Conservation (phyloP, 306 rosid species). For the Corylus heterophylla region DNA sequence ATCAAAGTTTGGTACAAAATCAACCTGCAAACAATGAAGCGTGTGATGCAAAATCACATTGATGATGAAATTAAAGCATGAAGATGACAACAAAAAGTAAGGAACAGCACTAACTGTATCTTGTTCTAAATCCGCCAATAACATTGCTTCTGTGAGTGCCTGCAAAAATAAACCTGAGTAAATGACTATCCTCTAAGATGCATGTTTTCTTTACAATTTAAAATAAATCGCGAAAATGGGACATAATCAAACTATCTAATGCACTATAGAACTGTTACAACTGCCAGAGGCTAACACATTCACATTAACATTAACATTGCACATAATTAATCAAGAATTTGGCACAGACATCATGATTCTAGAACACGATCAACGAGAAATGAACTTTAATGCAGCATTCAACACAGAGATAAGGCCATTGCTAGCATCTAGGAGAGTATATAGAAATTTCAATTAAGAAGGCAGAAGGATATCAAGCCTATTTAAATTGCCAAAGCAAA, state of each 20-base stretch:
- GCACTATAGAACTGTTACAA: not conserved
- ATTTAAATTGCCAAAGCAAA: not conserved
- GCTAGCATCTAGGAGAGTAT: not conserved
- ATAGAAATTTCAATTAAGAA: not conserved
- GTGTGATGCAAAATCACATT: slow-evolving; percentile 16
- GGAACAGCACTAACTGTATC: slow-evolving; percentile 69
- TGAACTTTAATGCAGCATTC: not conserved
- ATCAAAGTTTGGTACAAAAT: slow-evolving; percentile 90
- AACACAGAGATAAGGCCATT: not conserved
- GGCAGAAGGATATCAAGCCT: not conserved
- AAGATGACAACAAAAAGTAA: slow-evolving; percentile 23
- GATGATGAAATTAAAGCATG: slow-evolving; percentile 9
- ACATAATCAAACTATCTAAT: not conserved
- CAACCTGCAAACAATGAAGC: slow-evolving; percentile 61
- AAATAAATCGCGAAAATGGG: not conserved
- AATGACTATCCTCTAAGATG: slow-evolving; percentile 16
- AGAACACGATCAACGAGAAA: not conserved
- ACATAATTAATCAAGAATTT: not conserved
- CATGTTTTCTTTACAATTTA: not conserved
- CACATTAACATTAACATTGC: not conserved
- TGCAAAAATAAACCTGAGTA: slow-evolving; percentile 48
- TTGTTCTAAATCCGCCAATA: slow-evolving; percentile 78
- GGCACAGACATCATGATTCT: not conserved
- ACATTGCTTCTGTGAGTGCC: slow-evolving; percentile 85
- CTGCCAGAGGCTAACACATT: not conserved